A percentile compares a stretch with the other conserved stretches of the same genome.
Conservation (phyloP, 2,329 filamentous ascomycete genomes). For the Sclerotinia minor region DNA sequence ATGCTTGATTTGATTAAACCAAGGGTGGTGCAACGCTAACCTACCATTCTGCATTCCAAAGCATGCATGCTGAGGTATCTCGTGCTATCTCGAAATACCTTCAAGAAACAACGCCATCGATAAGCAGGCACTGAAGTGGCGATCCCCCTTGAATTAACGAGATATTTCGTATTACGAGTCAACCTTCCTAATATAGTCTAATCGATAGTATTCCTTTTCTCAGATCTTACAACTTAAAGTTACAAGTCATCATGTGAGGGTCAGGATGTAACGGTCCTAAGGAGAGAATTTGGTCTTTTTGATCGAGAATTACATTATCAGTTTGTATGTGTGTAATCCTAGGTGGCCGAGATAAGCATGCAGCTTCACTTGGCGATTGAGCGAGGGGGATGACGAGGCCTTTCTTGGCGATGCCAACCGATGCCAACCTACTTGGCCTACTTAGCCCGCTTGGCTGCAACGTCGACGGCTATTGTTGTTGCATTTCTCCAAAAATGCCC, state of each 20-base stretch:
- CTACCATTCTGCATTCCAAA: neutral
- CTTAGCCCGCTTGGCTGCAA: neutral
- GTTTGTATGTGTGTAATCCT: neutral
- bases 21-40: neutral
- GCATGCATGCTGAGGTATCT: conserved; percentile 1
- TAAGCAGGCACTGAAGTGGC: no score
- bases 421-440: conserved; percentile 14
- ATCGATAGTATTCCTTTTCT: neutral
- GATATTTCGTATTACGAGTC: neutral
- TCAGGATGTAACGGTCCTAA: conserved; percentile 5
- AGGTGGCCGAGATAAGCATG: neutral
- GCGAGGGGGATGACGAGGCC: neutral
- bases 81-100: conserved; percentile 11
- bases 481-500: neutral
- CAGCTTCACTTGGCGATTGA: conserved; percentile 5
- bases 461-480: neutral
- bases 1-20: neutral
- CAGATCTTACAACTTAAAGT: no score
- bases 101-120: conserved; percentile 1
- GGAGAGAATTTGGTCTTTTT: neutral
- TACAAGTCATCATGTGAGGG: neutral
- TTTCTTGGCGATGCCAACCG: conserved; percentile 20
- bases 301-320: neutral
- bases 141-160: neutral
- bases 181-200: conserved; percentile 21